phyloP scores from a whole-genome alignment of 1,284 basidiomycete genomes.

The Entoloma clypeatum region DNA sequence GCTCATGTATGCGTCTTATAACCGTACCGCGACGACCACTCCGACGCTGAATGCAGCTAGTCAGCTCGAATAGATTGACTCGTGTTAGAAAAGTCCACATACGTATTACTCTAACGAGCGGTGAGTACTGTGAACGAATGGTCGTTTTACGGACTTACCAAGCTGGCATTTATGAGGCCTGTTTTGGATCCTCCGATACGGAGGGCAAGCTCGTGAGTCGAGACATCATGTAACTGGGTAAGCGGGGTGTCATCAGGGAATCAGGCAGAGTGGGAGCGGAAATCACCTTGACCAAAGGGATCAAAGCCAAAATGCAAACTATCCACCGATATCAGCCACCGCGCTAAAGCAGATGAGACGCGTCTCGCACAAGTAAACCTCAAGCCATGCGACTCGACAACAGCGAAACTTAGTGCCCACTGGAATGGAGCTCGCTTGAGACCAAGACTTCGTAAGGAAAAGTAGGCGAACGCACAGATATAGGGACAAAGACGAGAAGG shows the following conservation, averaged over 20 bases:
- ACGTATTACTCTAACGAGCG: slow-evolving; percentile 60
- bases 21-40: slow-evolving; percentile 64
- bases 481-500: slow-evolving; percentile 50
- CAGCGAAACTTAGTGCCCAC: slow-evolving; percentile 63
- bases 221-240: slow-evolving; percentile 72
- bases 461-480: slow-evolving; percentile 44
- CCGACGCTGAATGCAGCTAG: slow-evolving; percentile 49
- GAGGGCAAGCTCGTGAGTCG: slow-evolving; percentile 71
- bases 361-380: slow-evolving; percentile 58
- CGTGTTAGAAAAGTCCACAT: slow-evolving; percentile 30
- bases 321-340: slow-evolving; percentile 1
- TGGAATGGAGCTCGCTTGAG: slow-evolving; percentile 23
- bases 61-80: slow-evolving; percentile 4
- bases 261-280: not conserved
- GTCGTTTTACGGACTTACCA: slow-evolving; percentile 45
- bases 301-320: slow-evolving; percentile 65
- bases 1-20: slow-evolving; percentile 3
- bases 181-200: slow-evolving; percentile 76
- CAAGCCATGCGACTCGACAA: slow-evolving; percentile 52
- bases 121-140: slow-evolving; percentile 11
- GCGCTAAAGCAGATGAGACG: not conserved
- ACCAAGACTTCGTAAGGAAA: not conserved
- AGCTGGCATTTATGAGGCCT: slow-evolving; percentile 78
- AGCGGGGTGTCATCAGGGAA: not conserved
- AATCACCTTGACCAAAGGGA: slow-evolving; percentile 69